Percentiles rank a stretch among this genome's conserved stretches.
Conservation (phyloP, 768 basidiomycete species). For the Leccinum subtestaceum region DNA sequence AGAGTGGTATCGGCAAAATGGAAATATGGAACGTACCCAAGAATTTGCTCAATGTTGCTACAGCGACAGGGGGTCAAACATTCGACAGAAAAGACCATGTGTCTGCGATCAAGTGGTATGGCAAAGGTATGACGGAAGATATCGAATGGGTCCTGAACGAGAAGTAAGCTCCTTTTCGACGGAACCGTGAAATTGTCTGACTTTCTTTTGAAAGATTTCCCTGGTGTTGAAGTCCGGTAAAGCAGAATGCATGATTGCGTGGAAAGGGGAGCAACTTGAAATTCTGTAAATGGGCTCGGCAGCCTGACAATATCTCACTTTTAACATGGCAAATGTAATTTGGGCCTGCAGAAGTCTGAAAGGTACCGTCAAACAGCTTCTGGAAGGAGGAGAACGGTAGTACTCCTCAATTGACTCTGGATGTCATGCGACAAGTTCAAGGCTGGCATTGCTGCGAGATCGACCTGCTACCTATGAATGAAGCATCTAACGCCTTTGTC, state of each 20-base stretch:
- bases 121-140: constrained; percentile 29
- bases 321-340: not conserved
- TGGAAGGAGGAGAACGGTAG: too few species aligned
- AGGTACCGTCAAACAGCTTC: too few species aligned
- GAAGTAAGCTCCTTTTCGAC: constrained; percentile 30
- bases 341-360: too few species aligned
- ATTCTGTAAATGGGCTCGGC: too few species aligned
- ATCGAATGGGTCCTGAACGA: constrained; percentile 51
- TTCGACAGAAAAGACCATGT: constrained; percentile 38
- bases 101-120: constrained; percentile 51
- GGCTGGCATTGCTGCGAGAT: too few species aligned
- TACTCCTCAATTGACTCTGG: too few species aligned
- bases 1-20: constrained; percentile 35
- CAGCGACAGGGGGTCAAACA: constrained; percentile 31
- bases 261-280: not conserved
- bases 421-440: too few species aligned
- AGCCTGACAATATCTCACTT: not conserved
- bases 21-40: constrained; percentile 48
- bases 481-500: constrained; percentile 5
- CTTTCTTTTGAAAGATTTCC: constrained; percentile 32
- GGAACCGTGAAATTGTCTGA: not conserved
- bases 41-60: constrained; percentile 29
- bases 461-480: not conserved
- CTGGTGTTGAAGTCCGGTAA: constrained; percentile 35
- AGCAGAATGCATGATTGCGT: not conserved